Conservation (phyloP, 176 grass and related monocot species). For the Alopecurus myosuroides region DNA sequence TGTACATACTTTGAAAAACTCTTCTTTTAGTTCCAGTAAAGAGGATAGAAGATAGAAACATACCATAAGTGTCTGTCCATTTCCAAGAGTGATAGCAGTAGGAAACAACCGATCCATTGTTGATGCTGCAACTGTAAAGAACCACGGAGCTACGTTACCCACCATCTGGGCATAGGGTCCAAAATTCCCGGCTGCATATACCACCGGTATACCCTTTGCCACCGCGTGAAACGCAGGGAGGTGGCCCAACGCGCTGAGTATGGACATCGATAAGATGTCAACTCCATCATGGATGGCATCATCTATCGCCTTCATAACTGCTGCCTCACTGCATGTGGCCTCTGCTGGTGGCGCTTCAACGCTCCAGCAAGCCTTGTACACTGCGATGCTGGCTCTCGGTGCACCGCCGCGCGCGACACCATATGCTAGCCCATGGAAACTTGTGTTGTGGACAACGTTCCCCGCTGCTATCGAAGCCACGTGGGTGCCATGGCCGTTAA, state of each 20-base stretch:
- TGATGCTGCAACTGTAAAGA: slow-evolving; percentile 49
- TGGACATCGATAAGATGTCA: slow-evolving; percentile 45
- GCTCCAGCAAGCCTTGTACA: slow-evolving; percentile 58
- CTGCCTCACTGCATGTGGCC: neutral
- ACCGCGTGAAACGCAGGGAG: slow-evolving; percentile 38
- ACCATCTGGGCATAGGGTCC: slow-evolving; percentile 17
- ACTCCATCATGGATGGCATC: slow-evolving; percentile 55
- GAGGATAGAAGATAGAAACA: neutral
- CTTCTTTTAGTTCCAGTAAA: neutral
- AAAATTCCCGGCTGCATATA: slow-evolving; percentile 44
- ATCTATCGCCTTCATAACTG: slow-evolving; percentile 36
- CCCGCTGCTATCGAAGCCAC: slow-evolving; percentile 55
- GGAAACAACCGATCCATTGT: slow-evolving; percentile 43
- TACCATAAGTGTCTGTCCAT: neutral
- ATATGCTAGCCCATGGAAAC: slow-evolving; percentile 24
- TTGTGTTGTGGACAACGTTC: slow-evolving; percentile 4
- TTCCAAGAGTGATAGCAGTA: slow-evolving; percentile 27
- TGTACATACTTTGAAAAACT: neutral
- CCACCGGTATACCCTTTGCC: slow-evolving; percentile 38
- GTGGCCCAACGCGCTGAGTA: neutral
- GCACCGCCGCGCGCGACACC: slow-evolving; percentile 44
- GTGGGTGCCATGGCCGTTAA: slow-evolving; percentile 49
- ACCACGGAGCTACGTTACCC: slow-evolving; percentile 37
- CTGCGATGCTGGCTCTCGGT: slow-evolving; percentile 26
- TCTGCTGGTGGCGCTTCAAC: neutral